Conservation (phyloP, 768 basidiomycete genomes). For the Termitomyces sp. region DNA sequence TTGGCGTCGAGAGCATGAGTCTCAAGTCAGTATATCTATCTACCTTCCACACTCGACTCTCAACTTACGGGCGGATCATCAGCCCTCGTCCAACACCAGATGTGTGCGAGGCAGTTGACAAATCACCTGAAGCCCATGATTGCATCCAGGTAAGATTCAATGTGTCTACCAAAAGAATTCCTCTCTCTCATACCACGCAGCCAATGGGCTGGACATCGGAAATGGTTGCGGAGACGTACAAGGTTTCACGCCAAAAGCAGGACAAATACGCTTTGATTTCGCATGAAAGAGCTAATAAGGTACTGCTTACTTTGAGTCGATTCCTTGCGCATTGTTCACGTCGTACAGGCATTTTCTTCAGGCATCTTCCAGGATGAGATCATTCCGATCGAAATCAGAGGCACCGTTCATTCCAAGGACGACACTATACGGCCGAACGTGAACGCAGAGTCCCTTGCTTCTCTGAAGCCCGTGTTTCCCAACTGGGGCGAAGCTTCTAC, state of each 20-base stretch:
- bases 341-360: constrained; percentile 48
- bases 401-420: constrained; percentile 61
- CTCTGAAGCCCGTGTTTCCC: constrained; percentile 84
- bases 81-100: constrained; percentile 75
- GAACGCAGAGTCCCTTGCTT: constrained; percentile 67
- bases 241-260: constrained; percentile 75
- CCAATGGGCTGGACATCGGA: constrained; percentile 97
- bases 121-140: constrained; percentile 62
- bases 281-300: constrained; percentile 73
- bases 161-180: not conserved
- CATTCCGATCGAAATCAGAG: constrained; percentile 74
- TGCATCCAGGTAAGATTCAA: constrained; percentile 56
- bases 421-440: constrained; percentile 88
- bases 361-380: constrained; percentile 88
- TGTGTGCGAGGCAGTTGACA: constrained; percentile 51
- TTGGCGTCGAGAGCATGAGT: constrained; percentile 81
- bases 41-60: not conserved
- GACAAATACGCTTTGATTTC: constrained; percentile 89
- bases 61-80: not conserved
- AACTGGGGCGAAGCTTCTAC: constrained; percentile 67
- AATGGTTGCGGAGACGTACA: constrained; percentile 77
- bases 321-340: not conserved
- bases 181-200: constrained; percentile 25
- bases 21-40: constrained; percentile 45
- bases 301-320: constrained; percentile 16